These are phyloP conservation scores for Porcisia deanei DNA, from an alignment of 208 protist genomes.

Conservation along the genomic window DNA sequence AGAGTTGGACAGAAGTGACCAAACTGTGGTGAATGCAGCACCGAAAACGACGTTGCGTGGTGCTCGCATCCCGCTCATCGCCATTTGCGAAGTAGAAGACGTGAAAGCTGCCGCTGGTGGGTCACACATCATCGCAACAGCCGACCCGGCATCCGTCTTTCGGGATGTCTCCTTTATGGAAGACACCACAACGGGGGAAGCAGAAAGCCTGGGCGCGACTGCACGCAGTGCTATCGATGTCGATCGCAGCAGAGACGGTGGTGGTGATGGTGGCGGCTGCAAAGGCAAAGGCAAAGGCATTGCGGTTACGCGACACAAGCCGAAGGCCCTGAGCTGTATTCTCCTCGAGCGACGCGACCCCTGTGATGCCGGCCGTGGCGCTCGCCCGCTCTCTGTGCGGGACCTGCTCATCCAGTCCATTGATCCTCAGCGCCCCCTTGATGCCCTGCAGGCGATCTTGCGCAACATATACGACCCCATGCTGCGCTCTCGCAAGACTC, in stretches of 20 bases:
- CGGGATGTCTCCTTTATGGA: slow-evolving; percentile 13
- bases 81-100: slow-evolving; percentile 17
- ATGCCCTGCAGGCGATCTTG: slow-evolving; percentile 58
- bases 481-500: slow-evolving; percentile 40
- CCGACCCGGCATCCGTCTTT: slow-evolving; percentile 36
- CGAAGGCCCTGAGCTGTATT: slow-evolving; percentile 31
- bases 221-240: background rate
- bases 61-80: slow-evolving; percentile 8
- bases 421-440: slow-evolving; percentile 59
- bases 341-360: slow-evolving; percentile 22
- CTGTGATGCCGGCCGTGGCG: background rate
- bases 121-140: slow-evolving; percentile 39
- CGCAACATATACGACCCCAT: slow-evolving; percentile 79
- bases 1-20: background rate
- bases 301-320: background rate
- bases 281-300: background rate
- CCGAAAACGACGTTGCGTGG: background rate
- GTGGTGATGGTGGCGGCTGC: too few relatives aligned
- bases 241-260: background rate
- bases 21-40: background rate
- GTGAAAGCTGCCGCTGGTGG: background rate
- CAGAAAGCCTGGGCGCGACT: slow-evolving; percentile 1
- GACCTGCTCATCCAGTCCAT: slow-evolving; percentile 74
- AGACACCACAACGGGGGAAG: slow-evolving; percentile 9
- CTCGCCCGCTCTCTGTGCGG: slow-evolving; percentile 34